Conservation (phyloP, 345 rosid species). For the Zanthoxylum bungeanum region DNA sequence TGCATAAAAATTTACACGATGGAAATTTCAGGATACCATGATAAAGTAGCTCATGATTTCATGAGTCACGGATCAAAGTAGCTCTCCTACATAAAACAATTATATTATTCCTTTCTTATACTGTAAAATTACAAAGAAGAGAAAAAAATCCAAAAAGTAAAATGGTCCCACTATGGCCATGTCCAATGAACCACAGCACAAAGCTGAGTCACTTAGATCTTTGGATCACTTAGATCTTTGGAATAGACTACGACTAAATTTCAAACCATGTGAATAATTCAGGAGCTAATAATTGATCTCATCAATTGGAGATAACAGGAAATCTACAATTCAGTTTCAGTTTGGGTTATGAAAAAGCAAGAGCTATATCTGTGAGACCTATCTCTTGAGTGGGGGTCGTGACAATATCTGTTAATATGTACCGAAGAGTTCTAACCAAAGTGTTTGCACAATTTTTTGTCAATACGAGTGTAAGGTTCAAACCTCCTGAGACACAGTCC, state of each 20-base stretch:
- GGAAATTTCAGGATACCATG: not conserved
- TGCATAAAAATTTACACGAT: not conserved
- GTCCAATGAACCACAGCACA: no score
- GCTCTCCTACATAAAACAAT: not conserved
- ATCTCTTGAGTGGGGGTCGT: no score
- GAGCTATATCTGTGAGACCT: no score
- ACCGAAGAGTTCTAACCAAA: no score
- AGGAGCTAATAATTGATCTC: not conserved
- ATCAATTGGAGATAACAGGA: not conserved
- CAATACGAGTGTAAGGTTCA: no score
- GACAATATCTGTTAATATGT: not conserved
- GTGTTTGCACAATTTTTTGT: no score
- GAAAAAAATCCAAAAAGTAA: not conserved
- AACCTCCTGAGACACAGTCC: no score
- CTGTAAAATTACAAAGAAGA: not conserved
- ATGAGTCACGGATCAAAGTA: not conserved
- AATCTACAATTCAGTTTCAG: not conserved
- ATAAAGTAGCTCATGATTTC: not conserved
- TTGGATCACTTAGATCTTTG: no score
- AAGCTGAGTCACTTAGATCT: no score
- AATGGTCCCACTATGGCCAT: not conserved
- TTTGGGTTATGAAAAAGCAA: not conserved
- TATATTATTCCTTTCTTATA: not conserved
- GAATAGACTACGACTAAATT: no score
- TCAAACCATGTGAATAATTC: not conserved